Evolutionary conservation across 176 grass and related monocot species (phyloP).

Genomic region (Bothriochloa decipiens): DNA sequence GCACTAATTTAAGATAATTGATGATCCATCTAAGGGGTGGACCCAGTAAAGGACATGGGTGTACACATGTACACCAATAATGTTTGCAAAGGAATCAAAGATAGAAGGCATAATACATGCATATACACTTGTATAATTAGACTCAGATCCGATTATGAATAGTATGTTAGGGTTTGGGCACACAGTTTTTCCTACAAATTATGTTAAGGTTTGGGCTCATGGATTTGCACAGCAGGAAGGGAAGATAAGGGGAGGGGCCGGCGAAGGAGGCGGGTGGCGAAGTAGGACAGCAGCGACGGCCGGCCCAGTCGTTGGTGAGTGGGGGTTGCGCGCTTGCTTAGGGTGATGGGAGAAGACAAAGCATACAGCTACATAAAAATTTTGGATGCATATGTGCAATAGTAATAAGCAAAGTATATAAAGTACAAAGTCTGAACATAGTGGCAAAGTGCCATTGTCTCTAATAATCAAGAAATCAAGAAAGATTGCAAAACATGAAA

Average conservation of each 20-base stretch:
- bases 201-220: neutral
- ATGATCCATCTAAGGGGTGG: slow-evolving; percentile 15
- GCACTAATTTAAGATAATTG: neutral
- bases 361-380: too few species aligned
- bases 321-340: neutral
- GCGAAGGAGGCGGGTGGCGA: neutral
- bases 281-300: neutral
- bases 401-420: too few species aligned
- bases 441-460: too few species aligned
- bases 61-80: neutral
- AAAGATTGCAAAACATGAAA: too few species aligned
- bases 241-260: neutral
- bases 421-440: too few species aligned
- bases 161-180: neutral
- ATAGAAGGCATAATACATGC: neutral
- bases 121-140: neutral
- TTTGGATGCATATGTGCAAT: too few species aligned
- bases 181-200: neutral
- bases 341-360: too few species aligned
- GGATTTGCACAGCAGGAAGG: neutral
- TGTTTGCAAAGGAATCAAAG: neutral
- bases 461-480: too few species aligned
- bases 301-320: neutral
- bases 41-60: neutral
- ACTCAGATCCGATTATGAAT: neutral